Evolutionary conservation across 164 flowering plant species (phyloP), one percentile per base, ranked within the genome.

Genomic region (Cinnamomum micranthum): DNA sequence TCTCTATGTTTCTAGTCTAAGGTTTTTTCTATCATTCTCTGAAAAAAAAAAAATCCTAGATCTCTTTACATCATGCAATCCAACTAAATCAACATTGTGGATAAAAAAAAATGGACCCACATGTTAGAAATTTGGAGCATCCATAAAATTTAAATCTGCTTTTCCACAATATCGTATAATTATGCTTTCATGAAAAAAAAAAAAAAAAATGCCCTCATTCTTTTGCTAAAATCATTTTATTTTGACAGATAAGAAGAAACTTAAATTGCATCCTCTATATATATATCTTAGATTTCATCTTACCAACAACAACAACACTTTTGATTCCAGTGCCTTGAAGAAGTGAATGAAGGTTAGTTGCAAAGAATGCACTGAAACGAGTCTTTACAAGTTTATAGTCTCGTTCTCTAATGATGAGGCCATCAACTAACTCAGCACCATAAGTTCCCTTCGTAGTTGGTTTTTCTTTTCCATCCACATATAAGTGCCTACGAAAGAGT

Each of bases 341-440:
- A 80, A 91, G 75, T 0, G 88, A 88, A 78, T 92, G 90, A 79
- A 96, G 97, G 78, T 89, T 81, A n/a, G 99, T 96, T 11, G 85
- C 85, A 80, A 90, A 92, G 83, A 96, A 96, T 22, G 99, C 97
- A 84, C 99, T 92, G 68, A 96, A 88, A 17, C 98, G 89, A 0
- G 98, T 92, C 83, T 94, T 96, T 33, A 91, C 95, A 80, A 96
- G 52, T 80, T 96, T 96, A 80, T 96, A 94, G 28, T 96, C 98
- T 17, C 86, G 91, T 71, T 90, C 91, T 70, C 82, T 78, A 33
- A 94, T 88, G 65, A 81, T 85, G 28, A 96, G 87, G 25, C 95
- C 97, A 67, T 94, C 95, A 60, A 86, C 94, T 65, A 96, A 80
- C 74, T 92, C 94, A 13, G 97, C 90, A 19, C 99, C 99, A 22